Base-by-base conservation (phyloP, 208 protist genomes). In the Leptomonas pyrrhocoris region DNA sequence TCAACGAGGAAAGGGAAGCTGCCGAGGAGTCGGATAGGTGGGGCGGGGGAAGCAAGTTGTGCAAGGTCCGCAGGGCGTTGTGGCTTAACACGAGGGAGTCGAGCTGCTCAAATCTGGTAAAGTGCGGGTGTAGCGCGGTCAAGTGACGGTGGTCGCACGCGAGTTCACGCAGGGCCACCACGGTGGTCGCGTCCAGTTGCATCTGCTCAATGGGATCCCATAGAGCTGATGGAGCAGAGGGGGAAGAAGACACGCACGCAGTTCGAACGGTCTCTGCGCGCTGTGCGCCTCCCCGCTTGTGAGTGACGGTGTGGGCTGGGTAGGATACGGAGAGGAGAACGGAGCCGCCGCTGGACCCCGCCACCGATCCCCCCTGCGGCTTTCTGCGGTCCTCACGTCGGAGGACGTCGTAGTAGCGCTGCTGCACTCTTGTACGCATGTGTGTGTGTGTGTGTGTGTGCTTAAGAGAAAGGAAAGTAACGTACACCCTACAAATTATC, bases 121-220 rank as follows among this genome's bases (percentile, higher is more conserved):
- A 72, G 64, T 92, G 86, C 6, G 62, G 55, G 65, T 94, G 91
- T 34, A 96, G 71, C 19, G 62, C 71, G 31, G 79, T 90, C 28
- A 96, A 72, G 40, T 69, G 53, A 51, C 80, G 80, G 34, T 70
- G 56, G 34, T 68, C 72, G 28, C 92, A 80, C 51, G 68, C 76
- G 25, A 93, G 68, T 31, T 91, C 85, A 2, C 49, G 75, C 42
- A 89, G 36, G 12, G 43, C 71, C 31, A 60, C 68, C 38, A 86
- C 76, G 16, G 59, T 61, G 40, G 79, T 73, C n/a, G 74, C 49
- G 42, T 77, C 59, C 49, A 94, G 74, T 18, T 65, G 43, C 11
- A 95, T 82, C 6, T 70, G 74, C 6, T 21, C 30, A 46, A 93
- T 75, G 0, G 90, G 90, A 68, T 95, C 88, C 23, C 86, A 60